These are phyloP conservation scores for Arctium lappa DNA, from an alignment of 129 eudicot genomes.

Conservation along the genomic window DNA sequence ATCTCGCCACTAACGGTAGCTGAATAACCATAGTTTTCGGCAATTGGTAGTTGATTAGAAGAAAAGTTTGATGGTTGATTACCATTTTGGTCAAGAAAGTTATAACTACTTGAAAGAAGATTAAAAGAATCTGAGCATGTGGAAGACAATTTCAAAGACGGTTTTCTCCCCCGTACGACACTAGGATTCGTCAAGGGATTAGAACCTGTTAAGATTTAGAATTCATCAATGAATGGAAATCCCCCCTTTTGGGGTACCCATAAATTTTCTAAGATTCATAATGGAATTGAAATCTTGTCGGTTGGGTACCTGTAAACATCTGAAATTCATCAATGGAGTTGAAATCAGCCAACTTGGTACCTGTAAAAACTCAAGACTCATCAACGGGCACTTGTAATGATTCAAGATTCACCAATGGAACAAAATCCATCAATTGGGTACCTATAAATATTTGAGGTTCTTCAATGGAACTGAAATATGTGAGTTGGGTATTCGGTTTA, in stretches of 20 bases:
- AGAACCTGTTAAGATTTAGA: slow-evolving; percentile 28
- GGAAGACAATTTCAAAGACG: slow-evolving; percentile 37
- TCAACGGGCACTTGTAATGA: slow-evolving; percentile 21
- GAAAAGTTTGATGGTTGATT: slow-evolving; percentile 38
- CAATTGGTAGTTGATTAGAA: slow-evolving; percentile 35
- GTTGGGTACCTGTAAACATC: slow-evolving; percentile 33
- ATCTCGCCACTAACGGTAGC: slow-evolving; percentile 25
- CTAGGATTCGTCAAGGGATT: slow-evolving; percentile 37
- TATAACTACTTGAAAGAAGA: slow-evolving; percentile 27
- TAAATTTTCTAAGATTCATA: slow-evolving; percentile 26
- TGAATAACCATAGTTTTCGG: slow-evolving; percentile 38
- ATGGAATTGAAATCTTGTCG: slow-evolving; percentile 23
- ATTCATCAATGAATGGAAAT: neutral
- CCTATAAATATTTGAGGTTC: slow-evolving; percentile 37
- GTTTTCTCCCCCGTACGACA: slow-evolving; percentile 33
- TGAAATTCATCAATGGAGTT: slow-evolving; percentile 38
- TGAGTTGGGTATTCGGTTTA: slow-evolving; percentile 27
- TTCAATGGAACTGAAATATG: slow-evolving; percentile 39
- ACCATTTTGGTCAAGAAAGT: slow-evolving; percentile 41
- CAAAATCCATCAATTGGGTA: slow-evolving; percentile 6
- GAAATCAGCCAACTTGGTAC: slow-evolving; percentile 27
- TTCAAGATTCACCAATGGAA: slow-evolving; percentile 18
- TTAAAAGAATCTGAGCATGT: slow-evolving; percentile 48
- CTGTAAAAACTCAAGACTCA: slow-evolving; percentile 20
- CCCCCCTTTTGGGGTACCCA: neutral